Evolutionary conservation across 2,329 filamentous ascomycete genomes (phyloP), one percentile per base, ranked within the genome.

Genomic region (Trichoderma koningii): DNA sequence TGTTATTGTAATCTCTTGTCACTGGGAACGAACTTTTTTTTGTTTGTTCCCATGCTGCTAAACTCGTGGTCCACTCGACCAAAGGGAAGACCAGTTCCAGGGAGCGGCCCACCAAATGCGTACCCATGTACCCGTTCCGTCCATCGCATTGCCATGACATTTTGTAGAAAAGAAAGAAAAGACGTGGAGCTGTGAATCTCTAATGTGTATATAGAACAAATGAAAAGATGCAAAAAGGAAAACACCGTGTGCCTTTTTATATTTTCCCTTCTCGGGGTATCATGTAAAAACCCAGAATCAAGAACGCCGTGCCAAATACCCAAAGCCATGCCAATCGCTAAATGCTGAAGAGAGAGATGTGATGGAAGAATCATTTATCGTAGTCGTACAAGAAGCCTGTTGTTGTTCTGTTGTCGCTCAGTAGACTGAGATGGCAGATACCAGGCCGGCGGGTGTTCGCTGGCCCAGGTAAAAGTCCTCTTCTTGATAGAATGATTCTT

Each of bases 371-470:
- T 66, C 52, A 66, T 51, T 34, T 48, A 63, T 28, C 10, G 45
- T 51, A 26, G 26, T 62, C 26, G 45, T 51, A 60, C 56, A 57
- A 45, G 44, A 28, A 61, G 41, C 23, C 2, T 12, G 14, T 56
- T 47, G 34, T 48, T 50, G 62, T 53, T 38, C 30, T 23, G 47
- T 63, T 30, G 23, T 34, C 53, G 47, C 34, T 51, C 45, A 87
- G 76, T 85, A 86, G 70, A 85, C 83, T 69, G 83, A 82, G 77
- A 87, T 85, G 73, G 82, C 76, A 62, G 83, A 81, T 67, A 85
- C 80, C 68, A 86, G 71, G 68, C 82, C 78, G 67, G 80, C 76
- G 23, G 83, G 78, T 70, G 81, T 84, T 70, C 82, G 79, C 50
- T 80, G 75, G 68, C 83, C 81, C 69, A 85, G 75, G 75, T 85